phyloP scores from a whole-genome alignment of 108 stramenopile genomes.

The Schizochytrium sp. region DNA sequence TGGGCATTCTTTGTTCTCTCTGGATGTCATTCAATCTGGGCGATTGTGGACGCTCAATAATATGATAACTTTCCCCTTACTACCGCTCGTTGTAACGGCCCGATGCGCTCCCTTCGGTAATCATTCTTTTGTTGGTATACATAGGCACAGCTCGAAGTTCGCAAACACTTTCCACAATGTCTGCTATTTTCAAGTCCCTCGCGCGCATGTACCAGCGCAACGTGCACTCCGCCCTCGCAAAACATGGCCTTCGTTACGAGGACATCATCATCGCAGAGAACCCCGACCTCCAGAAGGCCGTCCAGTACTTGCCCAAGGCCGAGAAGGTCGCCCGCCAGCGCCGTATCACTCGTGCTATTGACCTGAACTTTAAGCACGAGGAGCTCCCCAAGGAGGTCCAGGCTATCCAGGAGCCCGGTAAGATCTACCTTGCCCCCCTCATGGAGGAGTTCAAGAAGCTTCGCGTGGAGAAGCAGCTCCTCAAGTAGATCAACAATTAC shows the following conservation, averaged over 20 bases:
- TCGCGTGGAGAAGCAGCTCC: conserved; percentile 34
- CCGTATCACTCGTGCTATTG: conserved; percentile 33
- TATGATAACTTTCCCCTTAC: too few relatives aligned
- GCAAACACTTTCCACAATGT: background rate
- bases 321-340: conserved; percentile 61
- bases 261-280: conserved; percentile 60
- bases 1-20: too few relatives aligned
- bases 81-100: too few relatives aligned
- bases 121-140: too few relatives aligned
- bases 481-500: background rate
- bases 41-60: too few relatives aligned
- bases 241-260: conserved; percentile 48
- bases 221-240: conserved; percentile 22
- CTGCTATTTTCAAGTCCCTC: background rate
- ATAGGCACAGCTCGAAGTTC: too few relatives aligned
- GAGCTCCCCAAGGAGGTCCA: conserved; percentile 55
- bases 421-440: conserved; percentile 58
- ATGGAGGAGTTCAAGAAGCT: conserved; percentile 41
- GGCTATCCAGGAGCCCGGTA: conserved; percentile 56
- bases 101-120: too few relatives aligned
- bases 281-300: conserved; percentile 30
- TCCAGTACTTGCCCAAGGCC: conserved; percentile 32
- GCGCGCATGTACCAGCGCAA: conserved; percentile 57
- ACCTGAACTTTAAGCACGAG: conserved; percentile 62
- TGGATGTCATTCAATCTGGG: too few relatives aligned